Evolutionary conservation across 2,329 filamentous ascomycete genomes (phyloP).

Genomic region (Fusarium sp.): DNA sequence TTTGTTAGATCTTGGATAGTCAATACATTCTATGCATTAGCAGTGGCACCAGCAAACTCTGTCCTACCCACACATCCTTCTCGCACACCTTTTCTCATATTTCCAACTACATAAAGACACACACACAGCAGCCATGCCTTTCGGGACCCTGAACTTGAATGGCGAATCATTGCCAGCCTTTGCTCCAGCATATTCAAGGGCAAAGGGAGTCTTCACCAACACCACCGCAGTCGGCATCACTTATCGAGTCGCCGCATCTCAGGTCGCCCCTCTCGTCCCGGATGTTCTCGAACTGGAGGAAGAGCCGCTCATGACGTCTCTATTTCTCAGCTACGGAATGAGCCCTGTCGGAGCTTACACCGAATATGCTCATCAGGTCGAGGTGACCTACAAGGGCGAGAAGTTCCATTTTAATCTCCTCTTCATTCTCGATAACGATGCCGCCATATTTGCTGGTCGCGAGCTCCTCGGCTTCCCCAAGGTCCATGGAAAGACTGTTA

Average conservation of each 20-base stretch:
- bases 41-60: background rate
- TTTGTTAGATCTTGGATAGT: background rate
- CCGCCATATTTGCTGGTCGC: slow-evolving; percentile 19
- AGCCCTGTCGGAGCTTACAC: slow-evolving; percentile 11
- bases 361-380: slow-evolving; percentile 21
- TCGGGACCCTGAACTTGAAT: slow-evolving; percentile 9
- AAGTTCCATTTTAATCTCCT: slow-evolving; percentile 15
- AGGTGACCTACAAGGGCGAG: slow-evolving; percentile 17
- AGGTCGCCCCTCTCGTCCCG: slow-evolving; percentile 10
- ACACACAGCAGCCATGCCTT: slow-evolving; percentile 3
- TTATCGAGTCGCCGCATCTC: slow-evolving; percentile 19
- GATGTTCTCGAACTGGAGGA: slow-evolving; percentile 16
- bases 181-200: slow-evolving; percentile 15
- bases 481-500: slow-evolving; percentile 11
- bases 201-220: slow-evolving; percentile 2
- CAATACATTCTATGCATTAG: background rate
- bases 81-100: background rate
- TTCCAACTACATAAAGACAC: background rate
- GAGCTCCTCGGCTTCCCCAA: slow-evolving; percentile 19
- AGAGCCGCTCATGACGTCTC: slow-evolving; percentile 13
- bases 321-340: slow-evolving; percentile 14
- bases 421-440: slow-evolving; percentile 22
- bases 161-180: slow-evolving; percentile 11
- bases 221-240: slow-evolving; percentile 13
- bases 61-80: background rate